Evolutionary conservation across 1,284 basidiomycete species (phyloP), one percentile per base, ranked within the genome.

Genomic region (Cutaneotrichosporon dermatis): DNA sequence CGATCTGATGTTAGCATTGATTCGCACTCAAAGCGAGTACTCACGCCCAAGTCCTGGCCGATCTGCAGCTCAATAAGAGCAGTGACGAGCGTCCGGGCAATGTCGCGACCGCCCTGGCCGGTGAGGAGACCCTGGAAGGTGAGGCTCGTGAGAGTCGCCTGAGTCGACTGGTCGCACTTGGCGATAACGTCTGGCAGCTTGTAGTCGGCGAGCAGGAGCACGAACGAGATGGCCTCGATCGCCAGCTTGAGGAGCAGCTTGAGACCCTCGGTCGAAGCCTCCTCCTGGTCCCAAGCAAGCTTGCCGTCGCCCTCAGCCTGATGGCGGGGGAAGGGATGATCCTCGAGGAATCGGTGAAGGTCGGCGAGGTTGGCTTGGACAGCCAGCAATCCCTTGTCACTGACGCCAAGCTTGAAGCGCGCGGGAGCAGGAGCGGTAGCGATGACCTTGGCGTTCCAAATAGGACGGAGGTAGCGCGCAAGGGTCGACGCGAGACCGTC

Each of bases 31-130:
- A 60, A 61, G 15, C 51, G 16, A 33, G 55, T 5, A 78, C 88
- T 69, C 73, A 95, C 93, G 69, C 90, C 92, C 53, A 93, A 89
- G 74, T 97, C 92, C 71, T 95, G 90, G 12, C 90, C 90, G 68
- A 98, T 98, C 74, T 98, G 95, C 70, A 94, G 90, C 78, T 99
- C 92, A 69, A 99, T 99, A 64, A 99, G 85, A 40, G 94, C 88
- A 65, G 93, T 95, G 10, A 97, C 92, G 16, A 98, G 79, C n/a
- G 86, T 86, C 65, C 91, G 84, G 6, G 94, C 93, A 37, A 87
- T 85, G 34, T 86, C 86, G 65, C 92, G 84, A 36, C 94, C 94
- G 68, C 86, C 85, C 70, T 88, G 85, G 45, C 85, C 85, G 7
- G 88, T 91, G 60, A 97, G 85, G 16, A 99, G 82, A 41, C 88